Evolutionary conservation across 352 stramenopile genomes (phyloP), one percentile per base, ranked within the genome.

Genomic region (Globisporangium splendens): DNA sequence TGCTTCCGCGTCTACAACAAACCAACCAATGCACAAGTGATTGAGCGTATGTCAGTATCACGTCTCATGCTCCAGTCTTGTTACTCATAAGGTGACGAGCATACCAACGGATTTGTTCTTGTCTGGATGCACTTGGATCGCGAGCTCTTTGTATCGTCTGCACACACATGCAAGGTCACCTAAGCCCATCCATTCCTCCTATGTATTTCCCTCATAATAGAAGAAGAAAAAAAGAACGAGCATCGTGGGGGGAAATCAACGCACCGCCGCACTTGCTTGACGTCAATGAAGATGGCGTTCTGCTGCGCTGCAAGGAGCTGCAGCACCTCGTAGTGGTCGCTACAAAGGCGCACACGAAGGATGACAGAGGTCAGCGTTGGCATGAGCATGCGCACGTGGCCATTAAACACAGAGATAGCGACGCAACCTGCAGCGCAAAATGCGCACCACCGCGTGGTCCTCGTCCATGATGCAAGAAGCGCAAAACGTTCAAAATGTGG

Each of bases 71-170:
- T 11, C 7, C 28, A 35, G 28, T n/a, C n/a, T n/a, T 8, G 8
- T 35, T 35, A 10, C 7, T 0, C 28, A 35, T 6, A 35, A 6
- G 28, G 28, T 8, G 28, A 54, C 38, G 38, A 14, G 11, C 13
- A 14, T 46, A 82, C 72, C 68, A 31, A 18, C 53, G n/a, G 62
- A 38, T 44, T 67, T 78, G 56, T 79, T 86, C 65, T 86, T 86
- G 72, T 86, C 76, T 42, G 76, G 76, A 51, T 86, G 76, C 15
- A 86, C 74, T 60, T 66, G 72, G 24, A 86, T 66, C 15, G 76
- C 76, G 28, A 83, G 44, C 53, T 71, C 50, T 61, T 83, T 86
- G 72, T 84, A 86, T 22, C 63, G 69, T 50, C 65, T 76, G 28
- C 11, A 31, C 2, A 17, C 8, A 10, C 47, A 11, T 13, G 18